Percentiles rank a stretch among this genome's conserved stretches.
phyloP scores from a whole-genome alignment of 257 asterid species.

The Solanum gandarillasii region DNA sequence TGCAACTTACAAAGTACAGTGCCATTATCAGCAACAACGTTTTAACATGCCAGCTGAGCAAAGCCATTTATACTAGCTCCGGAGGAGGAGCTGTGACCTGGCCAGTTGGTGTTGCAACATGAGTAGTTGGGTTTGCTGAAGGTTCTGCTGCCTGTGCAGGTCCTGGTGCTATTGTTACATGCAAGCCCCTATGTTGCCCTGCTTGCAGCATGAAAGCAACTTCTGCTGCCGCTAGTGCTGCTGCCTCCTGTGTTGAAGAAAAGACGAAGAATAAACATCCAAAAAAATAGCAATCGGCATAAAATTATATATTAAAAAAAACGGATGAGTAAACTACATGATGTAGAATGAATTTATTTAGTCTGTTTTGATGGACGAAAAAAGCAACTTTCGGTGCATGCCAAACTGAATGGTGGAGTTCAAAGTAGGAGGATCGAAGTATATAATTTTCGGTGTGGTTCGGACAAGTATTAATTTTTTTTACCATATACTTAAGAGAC shows the following conservation, averaged over 20 bases:
- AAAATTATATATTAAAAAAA: background rate
- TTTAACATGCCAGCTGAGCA: background rate
- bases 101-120: background rate
- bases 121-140: background rate
- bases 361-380: background rate
- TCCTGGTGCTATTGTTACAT: constrained; percentile 23
- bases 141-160: constrained; percentile 17
- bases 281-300: background rate
- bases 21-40: background rate
- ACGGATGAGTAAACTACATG: background rate
- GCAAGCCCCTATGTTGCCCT: constrained; percentile 38
- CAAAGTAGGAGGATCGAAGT: background rate
- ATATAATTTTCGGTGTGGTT: background rate
- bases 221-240: constrained; percentile 32
- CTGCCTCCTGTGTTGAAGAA: constrained; percentile 27
- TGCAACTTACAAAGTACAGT: background rate
- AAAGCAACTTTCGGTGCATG: background rate
- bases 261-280: background rate
- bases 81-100: background rate
- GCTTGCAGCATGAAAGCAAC: constrained; percentile 40
- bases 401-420: background rate
- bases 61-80: background rate
- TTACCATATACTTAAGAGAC: background rate
- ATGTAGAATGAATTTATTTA: background rate
- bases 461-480: background rate